Evolutionary conservation across 1,284 basidiomycete species (phyloP), one percentile per base, ranked within the genome.

Genomic region (Fistulinella cinereoalba): DNA sequence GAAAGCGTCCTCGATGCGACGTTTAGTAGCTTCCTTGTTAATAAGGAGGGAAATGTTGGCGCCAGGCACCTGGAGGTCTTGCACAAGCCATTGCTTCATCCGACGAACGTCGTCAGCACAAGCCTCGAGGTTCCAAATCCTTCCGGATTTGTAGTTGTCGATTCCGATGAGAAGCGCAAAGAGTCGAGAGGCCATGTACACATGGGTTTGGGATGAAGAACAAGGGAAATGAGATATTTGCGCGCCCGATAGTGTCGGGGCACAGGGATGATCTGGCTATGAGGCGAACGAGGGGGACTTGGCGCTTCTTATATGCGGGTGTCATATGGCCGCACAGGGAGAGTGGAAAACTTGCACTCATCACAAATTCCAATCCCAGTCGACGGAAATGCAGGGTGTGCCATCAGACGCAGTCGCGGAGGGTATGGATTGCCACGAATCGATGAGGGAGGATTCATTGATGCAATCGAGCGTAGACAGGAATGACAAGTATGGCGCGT

Each of bases 151-250:
- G 67, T 85, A 85, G 52, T 71, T 69, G 65, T 85, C 80, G 53
- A 85, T 75, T 41, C 81, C 82, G 50, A 85, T 71, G 52, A 85
- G 67, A 48, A 85, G 71, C 2, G 80, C 81, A 53, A 82, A 85
- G 41, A 82, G 63, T 25, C 73, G 76, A 42, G 71, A 57, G 10
- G 67, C 59, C 75, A 78, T 78, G 49, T 58, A 51, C 25, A 43
- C 41, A 46, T 41, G 31, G 25, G 50, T 46, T 56, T 47, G 52
- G 29, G 46, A 42, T 21, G 46, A 28, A 18, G 1, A 38, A 21
- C n/a, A 23, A 28, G 29, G 27, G 45, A 32, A 37, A 48, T 24
- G 21, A 37, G 21, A 44, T 16, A 24, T 47, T 45, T 25, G 41
- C 60, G 50, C 47, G 36, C 25, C 33, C 43, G 41, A 37, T 37